Conservation (phyloP, 2,329 filamentous ascomycete genomes). For the Aureobasidium uvarum region DNA sequence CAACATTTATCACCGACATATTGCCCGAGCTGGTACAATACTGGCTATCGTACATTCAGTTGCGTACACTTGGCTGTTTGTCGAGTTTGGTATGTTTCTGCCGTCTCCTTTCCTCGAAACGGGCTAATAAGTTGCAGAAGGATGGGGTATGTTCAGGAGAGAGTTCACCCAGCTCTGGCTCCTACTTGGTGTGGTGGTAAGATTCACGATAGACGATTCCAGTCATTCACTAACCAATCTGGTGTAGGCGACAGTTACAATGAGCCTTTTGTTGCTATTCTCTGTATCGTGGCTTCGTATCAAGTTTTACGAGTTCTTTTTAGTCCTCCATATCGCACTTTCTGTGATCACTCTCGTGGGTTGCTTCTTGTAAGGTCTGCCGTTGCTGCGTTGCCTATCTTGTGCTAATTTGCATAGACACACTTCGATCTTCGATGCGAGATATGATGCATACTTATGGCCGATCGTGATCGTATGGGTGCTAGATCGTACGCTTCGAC, state of each 20-base stretch:
- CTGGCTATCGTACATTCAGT: slow-evolving; percentile 63
- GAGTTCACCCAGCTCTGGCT: slow-evolving; percentile 22
- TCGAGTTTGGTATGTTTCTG: slow-evolving; percentile 29
- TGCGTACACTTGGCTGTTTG: slow-evolving; percentile 49
- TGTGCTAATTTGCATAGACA: slow-evolving; percentile 41
- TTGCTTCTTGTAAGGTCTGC: slow-evolving; percentile 52
- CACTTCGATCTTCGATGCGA: slow-evolving; percentile 53
- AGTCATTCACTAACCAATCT: neutral
- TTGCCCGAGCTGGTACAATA: slow-evolving; percentile 61
- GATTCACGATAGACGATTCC: neutral
- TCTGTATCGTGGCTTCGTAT: slow-evolving; percentile 55
- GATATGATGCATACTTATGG: slow-evolving; percentile 54
- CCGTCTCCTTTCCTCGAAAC: slow-evolving; percentile 32
- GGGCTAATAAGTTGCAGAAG: slow-evolving; percentile 1
- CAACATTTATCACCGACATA: slow-evolving; percentile 66
- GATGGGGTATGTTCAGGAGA: neutral
- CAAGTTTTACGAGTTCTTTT: slow-evolving; percentile 54
- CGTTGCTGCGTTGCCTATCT: slow-evolving; percentile 30
- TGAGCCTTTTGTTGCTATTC: slow-evolving; percentile 49
- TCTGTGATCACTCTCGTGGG: slow-evolving; percentile 52
- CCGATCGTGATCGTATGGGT: slow-evolving; percentile 52
- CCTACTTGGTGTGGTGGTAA: slow-evolving; percentile 9
- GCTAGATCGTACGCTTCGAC: slow-evolving; percentile 50
- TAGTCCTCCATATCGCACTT: slow-evolving; percentile 53
- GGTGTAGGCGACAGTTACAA: slow-evolving; percentile 38